Percentiles rank a stretch among this genome's conserved stretches.
These are phyloP conservation scores for Cicer bijugum DNA, from an alignment of 306 rosid species.

Conservation along the genomic window DNA sequence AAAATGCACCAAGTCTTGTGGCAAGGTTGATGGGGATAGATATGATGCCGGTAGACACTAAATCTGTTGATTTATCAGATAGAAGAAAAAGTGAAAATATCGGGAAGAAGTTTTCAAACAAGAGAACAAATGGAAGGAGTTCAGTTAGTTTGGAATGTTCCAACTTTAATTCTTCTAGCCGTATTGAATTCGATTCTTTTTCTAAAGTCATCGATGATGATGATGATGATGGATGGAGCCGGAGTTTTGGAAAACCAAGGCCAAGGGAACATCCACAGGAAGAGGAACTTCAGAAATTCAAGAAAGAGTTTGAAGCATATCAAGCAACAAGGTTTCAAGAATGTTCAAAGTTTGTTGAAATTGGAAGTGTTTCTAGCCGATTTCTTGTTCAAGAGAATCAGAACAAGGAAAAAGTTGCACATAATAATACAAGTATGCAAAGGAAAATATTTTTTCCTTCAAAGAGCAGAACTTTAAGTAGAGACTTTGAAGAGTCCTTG, in stretches of 20 bases:
- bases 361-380: conserved; percentile 48
- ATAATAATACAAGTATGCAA: conserved; percentile 48
- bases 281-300: conserved; percentile 88
- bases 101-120: conserved; percentile 59
- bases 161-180: conserved; percentile 59
- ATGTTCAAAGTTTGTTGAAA: conserved; percentile 73
- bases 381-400: conserved; percentile 58
- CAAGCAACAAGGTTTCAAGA: conserved; percentile 84
- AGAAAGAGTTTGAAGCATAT: conserved; percentile 94
- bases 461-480: conserved; percentile 70
- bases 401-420: conserved; percentile 55
- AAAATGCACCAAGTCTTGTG: conserved; percentile 83
- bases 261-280: conserved; percentile 95
- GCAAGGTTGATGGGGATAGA: conserved; percentile 99
- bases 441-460: conserved; percentile 55
- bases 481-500: conserved; percentile 78
- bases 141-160: conserved; percentile 56
- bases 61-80: conserved; percentile 57
- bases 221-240: conserved; percentile 58
- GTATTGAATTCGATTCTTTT: conserved; percentile 54
- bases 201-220: conserved; percentile 50
- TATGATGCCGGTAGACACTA: conserved; percentile 61
- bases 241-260: conserved; percentile 59
- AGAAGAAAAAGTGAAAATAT: conserved; percentile 50
- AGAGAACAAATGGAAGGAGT: conserved; percentile 57